Percentiles rank a stretch among this genome's conserved stretches.
Evolutionary conservation across 1,139 yeast species (phyloP).

Genomic region (Chernovozyma aurita): DNA sequence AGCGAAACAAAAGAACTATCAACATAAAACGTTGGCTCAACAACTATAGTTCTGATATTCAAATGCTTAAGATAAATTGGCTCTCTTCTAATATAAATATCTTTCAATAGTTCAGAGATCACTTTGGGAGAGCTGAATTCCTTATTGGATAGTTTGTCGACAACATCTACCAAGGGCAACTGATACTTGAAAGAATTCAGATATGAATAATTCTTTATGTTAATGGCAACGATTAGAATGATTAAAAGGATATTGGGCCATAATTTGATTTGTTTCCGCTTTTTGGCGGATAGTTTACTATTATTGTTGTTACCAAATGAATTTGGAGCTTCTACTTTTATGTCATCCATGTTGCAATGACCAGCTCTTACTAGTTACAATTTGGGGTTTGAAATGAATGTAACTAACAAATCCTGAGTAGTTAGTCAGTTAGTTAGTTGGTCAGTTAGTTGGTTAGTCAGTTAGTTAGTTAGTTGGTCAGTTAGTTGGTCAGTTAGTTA

Average conservation of each 20-base stretch:
- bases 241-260: background rate
- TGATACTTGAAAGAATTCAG: conserved; percentile 7
- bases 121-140: conserved; percentile 6
- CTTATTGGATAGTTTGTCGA: conserved; percentile 8
- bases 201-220: conserved; percentile 8
- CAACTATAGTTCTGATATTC: conserved; percentile 16
- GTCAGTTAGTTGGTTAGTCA: too few species aligned
- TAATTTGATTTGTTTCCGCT: background rate
- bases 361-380: too few species aligned
- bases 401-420: too few species aligned
- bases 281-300: background rate
- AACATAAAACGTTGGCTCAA: conserved; percentile 15
- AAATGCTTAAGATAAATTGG: conserved; percentile 13
- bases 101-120: conserved; percentile 13
- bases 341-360: background rate
- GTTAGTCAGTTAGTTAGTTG: too few species aligned
- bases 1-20: conserved; percentile 10
- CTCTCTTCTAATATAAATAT: conserved; percentile 20
- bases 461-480: too few species aligned
- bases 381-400: too few species aligned
- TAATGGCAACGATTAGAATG: conserved; percentile 1
- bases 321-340: background rate
- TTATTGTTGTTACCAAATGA: background rate
- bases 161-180: conserved; percentile 17
- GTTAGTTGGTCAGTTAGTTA: too few species aligned